Conservation (phyloP, 345 rosid genomes). For the Gossypium turneri region DNA sequence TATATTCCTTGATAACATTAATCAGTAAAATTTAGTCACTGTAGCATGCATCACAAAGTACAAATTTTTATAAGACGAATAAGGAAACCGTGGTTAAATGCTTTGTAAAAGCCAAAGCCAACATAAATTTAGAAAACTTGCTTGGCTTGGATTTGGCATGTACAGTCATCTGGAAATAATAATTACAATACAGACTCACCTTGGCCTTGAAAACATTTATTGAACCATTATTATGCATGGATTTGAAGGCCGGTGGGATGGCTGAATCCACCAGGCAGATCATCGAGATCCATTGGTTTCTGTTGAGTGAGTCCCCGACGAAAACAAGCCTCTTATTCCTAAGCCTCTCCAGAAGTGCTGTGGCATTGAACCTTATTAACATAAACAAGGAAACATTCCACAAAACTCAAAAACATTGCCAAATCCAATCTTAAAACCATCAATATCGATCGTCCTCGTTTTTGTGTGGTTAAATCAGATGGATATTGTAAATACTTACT, state of each 20-base stretch:
- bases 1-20: slow-evolving; percentile 51
- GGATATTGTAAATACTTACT: no score
- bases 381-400: slow-evolving; percentile 20
- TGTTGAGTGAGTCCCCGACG: slow-evolving; percentile 87
- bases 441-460: neutral
- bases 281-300: slow-evolving; percentile 96
- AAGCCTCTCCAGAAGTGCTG: slow-evolving; percentile 63
- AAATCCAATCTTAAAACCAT: neutral
- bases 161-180: neutral
- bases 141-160: neutral
- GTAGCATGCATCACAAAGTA: neutral
- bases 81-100: no score
- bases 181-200: slow-evolving; percentile 23
- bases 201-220: slow-evolving; percentile 43
- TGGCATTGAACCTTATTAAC: slow-evolving; percentile 67
- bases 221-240: slow-evolving; percentile 63
- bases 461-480: no score
- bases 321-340: slow-evolving; percentile 88
- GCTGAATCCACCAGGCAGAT: slow-evolving; percentile 69
- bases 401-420: slow-evolving; percentile 15
- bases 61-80: neutral
- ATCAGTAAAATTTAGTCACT: no score
- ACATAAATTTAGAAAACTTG: neutral
- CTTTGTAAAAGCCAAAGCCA: no score
- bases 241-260: slow-evolving; percentile 45